Conservation (phyloP, 2,329 filamentous ascomycete genomes). For the Epichloe gansuensis region DNA sequence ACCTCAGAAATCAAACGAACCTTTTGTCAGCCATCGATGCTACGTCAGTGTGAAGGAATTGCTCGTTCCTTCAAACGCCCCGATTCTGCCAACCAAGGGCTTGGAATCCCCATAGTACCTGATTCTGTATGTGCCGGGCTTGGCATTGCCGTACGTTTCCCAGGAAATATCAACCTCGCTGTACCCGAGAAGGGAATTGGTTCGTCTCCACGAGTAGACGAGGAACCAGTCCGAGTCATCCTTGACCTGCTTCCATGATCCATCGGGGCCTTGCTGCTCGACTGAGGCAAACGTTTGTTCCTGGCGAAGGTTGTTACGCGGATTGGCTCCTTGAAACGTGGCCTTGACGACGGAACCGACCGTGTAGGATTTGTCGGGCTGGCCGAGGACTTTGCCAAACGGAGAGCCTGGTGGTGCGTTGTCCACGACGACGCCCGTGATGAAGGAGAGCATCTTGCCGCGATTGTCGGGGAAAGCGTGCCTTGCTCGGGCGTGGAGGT, state of each 20-base stretch:
- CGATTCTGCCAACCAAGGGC: slow-evolving; percentile 30
- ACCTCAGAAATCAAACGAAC: no score
- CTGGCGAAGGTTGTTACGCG: slow-evolving; percentile 72
- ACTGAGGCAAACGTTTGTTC: slow-evolving; percentile 69
- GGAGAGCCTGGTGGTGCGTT: slow-evolving; percentile 48
- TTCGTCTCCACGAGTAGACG: slow-evolving; percentile 68
- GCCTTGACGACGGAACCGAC: slow-evolving; percentile 51
- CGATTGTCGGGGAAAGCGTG: slow-evolving; percentile 63
- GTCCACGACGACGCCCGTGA: slow-evolving; percentile 68
- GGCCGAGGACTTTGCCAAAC: slow-evolving; percentile 56
- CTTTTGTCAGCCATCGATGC: no score
- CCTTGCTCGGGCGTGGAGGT: slow-evolving; percentile 35
- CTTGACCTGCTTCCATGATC: slow-evolving; percentile 51
- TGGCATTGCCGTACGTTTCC: slow-evolving; percentile 44
- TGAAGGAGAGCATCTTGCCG: slow-evolving; percentile 65
- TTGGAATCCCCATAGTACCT: slow-evolving; percentile 81
- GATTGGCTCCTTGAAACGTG: slow-evolving; percentile 77
- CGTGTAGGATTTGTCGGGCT: slow-evolving; percentile 41
- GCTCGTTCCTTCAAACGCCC: slow-evolving; percentile 13
- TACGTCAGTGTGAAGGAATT: slow-evolving; percentile 10
- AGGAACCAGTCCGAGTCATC: slow-evolving; percentile 76
- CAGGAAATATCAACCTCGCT: slow-evolving; percentile 72
- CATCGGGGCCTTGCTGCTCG: slow-evolving; percentile 42
- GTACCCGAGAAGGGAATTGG: slow-evolving; percentile 54
- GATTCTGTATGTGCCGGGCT: slow-evolving; percentile 60